Evolutionary conservation across 495 filamentous ascomycete genomes (phyloP).

Genomic region (Penicillium bialowiezense): DNA sequence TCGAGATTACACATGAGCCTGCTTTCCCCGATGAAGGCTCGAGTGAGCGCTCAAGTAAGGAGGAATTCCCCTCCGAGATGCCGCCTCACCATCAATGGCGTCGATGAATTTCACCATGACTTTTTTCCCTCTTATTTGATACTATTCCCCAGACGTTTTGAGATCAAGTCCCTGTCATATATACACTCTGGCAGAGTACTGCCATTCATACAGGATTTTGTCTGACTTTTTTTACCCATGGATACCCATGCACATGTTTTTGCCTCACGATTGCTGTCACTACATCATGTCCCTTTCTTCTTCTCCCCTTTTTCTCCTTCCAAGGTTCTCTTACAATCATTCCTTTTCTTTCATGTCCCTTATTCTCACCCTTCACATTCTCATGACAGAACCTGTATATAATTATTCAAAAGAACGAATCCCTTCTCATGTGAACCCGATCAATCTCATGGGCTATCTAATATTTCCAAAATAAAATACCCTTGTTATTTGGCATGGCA

Average conservation of each 20-base stretch:
- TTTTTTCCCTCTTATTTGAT: neutral
- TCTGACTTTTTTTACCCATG: neutral
- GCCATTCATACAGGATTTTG: neutral
- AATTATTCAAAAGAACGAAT: neutral
- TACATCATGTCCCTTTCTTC: slow-evolving; percentile 1
- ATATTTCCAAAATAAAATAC: neutral
- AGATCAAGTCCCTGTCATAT: neutral
- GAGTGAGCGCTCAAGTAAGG: slow-evolving; percentile 34
- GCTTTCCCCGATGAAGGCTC: slow-evolving; percentile 28
- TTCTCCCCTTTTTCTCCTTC: neutral
- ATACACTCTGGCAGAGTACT: neutral
- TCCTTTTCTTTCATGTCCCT: neutral
- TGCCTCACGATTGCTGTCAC: slow-evolving; percentile 2
- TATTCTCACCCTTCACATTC: neutral
- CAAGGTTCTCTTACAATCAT: neutral
- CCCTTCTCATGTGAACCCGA: slow-evolving; percentile 1
- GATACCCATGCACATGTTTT: neutral
- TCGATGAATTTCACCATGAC: slow-evolving; percentile 2
- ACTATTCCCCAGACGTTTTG: neutral
- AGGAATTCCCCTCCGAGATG: slow-evolving; percentile 17
- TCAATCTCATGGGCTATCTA: slow-evolving; percentile 10
- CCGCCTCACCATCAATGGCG: slow-evolving; percentile 4
- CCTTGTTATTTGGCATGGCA: neutral
- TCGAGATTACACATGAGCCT: slow-evolving; percentile 42
- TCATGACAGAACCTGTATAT: slow-evolving; percentile 17